Conservation (phyloP, 1,139 yeast genomes). For the Candida sanyaensis region DNA sequence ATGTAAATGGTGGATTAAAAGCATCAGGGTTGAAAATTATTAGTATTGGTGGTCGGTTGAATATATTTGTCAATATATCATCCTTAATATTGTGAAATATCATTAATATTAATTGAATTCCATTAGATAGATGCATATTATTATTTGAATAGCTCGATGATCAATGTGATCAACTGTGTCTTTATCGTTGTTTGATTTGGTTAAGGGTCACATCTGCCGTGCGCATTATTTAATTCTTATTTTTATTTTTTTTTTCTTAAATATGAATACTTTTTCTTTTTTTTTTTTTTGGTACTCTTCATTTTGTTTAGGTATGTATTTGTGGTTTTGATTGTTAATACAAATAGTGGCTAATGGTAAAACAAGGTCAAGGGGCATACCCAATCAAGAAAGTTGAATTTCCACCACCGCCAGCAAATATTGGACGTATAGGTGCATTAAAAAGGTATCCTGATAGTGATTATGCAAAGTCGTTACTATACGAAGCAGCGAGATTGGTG, state of each 20-base stretch:
- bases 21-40: slow-evolving; percentile 26
- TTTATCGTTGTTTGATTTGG: neutral
- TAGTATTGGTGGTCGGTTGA: slow-evolving; percentile 19
- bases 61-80: slow-evolving; percentile 19
- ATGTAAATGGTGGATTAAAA: slow-evolving; percentile 32
- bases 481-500: slow-evolving; percentile 60
- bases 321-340: neutral
- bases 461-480: slow-evolving; percentile 57
- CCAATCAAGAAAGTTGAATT: slow-evolving; percentile 12
- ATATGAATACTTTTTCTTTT: neutral
- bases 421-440: slow-evolving; percentile 56
- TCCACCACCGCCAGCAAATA: slow-evolving; percentile 50
- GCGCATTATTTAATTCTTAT: neutral
- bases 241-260: too few relatives aligned
- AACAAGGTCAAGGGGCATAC: slow-evolving; percentile 14
- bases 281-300: neutral
- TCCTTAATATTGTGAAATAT: slow-evolving; percentile 14
- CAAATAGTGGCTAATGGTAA: slow-evolving; percentile 14
- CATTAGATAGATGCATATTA: neutral
- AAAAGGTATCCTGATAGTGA: slow-evolving; percentile 56
- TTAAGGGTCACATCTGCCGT: neutral
- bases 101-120: slow-evolving; percentile 10
- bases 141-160: neutral
- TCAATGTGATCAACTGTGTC: too few relatives aligned
- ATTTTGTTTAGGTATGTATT: neutral